Percentiles rank a stretch among this genome's conserved stretches.
Evolutionary conservation across 208 protist species (phyloP).

Genomic region (Leishmania lainsoni): DNA sequence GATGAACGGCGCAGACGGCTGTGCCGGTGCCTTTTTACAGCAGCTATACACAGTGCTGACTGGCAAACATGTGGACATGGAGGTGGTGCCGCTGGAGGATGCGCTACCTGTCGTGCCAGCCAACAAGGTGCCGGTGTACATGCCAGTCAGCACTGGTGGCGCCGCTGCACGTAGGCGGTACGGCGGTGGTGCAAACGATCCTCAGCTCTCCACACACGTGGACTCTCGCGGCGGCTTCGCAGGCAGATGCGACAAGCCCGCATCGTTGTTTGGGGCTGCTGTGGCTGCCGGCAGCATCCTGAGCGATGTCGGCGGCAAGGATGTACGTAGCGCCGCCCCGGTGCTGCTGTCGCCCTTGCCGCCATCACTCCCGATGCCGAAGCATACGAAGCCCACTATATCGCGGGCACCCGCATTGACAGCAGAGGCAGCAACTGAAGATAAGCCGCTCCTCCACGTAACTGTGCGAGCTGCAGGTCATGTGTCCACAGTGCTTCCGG

Average conservation of each 20-base stretch:
- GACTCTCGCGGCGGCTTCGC: background rate
- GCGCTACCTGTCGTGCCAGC: conserved; percentile 33
- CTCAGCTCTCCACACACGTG: background rate
- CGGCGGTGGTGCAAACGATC: background rate
- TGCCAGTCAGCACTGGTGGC: conserved; percentile 20
- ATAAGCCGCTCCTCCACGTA: conserved; percentile 24
- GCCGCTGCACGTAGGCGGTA: conserved; percentile 12
- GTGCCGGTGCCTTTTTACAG: conserved; percentile 71
- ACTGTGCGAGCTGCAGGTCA: conserved; percentile 27
- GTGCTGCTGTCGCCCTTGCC: conserved; percentile 3
- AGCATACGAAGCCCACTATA: background rate
- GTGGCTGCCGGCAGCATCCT: background rate
- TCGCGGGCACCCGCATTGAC: background rate
- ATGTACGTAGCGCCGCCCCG: background rate
- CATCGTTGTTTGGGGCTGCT: background rate
- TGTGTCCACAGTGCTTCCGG: conserved; percentile 24
- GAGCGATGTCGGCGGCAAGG: background rate
- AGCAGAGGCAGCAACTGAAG: background rate
- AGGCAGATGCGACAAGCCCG: background rate
- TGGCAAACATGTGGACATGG: conserved; percentile 34
- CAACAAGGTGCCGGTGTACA: conserved; percentile 25
- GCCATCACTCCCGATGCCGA: background rate
- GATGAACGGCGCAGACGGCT: conserved; percentile 65
- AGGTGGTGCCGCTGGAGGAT: conserved; percentile 43
- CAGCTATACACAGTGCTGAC: conserved; percentile 87